Conservation (phyloP, 208 protist species). For the Leishmania aethiopica region DNA sequence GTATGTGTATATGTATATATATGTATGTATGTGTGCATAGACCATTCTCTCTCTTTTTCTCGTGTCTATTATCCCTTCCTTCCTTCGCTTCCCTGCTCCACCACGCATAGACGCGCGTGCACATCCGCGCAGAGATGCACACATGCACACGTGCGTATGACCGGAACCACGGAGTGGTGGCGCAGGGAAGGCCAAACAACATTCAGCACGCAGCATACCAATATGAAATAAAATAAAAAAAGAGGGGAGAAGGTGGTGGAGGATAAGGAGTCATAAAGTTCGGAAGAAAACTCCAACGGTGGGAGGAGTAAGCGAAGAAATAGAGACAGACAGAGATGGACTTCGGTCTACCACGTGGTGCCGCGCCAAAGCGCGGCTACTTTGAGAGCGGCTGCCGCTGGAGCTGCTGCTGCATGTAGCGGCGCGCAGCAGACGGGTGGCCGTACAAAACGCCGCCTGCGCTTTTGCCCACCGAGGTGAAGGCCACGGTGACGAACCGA, state of each 20-base stretch:
- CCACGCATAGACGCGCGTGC: background rate
- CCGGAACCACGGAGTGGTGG: background rate
- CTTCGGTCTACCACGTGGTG: background rate
- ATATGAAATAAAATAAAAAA: too few species aligned
- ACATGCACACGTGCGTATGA: slow-evolving; percentile 7
- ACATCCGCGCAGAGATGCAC: slow-evolving; percentile 9
- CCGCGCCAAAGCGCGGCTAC: slow-evolving; percentile 5
- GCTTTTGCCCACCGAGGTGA: background rate
- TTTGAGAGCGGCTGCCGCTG: background rate
- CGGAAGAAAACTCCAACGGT: too few species aligned
- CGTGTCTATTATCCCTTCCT: slow-evolving; percentile 3
- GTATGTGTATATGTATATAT: background rate
- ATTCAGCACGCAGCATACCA: too few species aligned
- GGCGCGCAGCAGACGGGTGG: slow-evolving; percentile 11
- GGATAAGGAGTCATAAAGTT: too few species aligned
- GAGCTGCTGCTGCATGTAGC: slow-evolving; percentile 19
- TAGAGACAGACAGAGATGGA: background rate
- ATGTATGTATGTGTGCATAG: background rate
- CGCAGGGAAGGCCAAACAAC: background rate
- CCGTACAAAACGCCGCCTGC: slow-evolving; percentile 20
- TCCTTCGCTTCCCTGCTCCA: background rate
- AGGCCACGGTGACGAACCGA: background rate
- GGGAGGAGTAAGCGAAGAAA: background rate
- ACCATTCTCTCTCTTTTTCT: background rate
- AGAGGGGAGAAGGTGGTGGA: too few species aligned